Evolutionary conservation across 371 early-diverging fungal genomes (phyloP).

Genomic region (Syncephalastrum sp.): DNA sequence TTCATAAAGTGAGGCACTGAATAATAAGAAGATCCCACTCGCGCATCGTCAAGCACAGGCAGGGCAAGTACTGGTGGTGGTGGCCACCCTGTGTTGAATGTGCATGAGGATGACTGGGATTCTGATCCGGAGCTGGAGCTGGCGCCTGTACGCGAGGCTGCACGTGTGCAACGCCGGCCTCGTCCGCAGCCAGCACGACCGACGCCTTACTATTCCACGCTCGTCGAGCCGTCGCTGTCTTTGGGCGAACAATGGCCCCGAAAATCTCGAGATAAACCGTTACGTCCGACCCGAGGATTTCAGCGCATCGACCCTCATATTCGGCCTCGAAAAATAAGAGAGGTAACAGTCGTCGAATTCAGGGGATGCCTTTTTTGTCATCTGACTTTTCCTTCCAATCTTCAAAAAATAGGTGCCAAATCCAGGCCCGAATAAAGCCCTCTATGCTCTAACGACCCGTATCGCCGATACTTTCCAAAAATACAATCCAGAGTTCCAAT

Average conservation of each 20-base stretch:
- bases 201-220: slow-evolving; percentile 26
- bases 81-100: too few relatives aligned
- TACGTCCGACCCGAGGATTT: slow-evolving; percentile 4
- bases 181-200: slow-evolving; percentile 6
- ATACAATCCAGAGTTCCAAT: slow-evolving; percentile 74
- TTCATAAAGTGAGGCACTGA: too few relatives aligned
- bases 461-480: slow-evolving; percentile 68
- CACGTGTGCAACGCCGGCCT: slow-evolving; percentile 3
- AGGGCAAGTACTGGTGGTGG: slow-evolving; percentile 6
- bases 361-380: too few relatives aligned
- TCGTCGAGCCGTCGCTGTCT: slow-evolving; percentile 31
- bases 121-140: slow-evolving; percentile 34
- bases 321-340: slow-evolving; percentile 3
- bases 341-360: neutral
- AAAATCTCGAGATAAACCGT: neutral
- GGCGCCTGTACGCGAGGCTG: slow-evolving; percentile 18
- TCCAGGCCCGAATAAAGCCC: neutral
- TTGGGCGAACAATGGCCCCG: slow-evolving; percentile 38
- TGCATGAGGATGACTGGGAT: slow-evolving; percentile 25
- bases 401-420: neutral
- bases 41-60: slow-evolving; percentile 8
- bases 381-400: neutral
- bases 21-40: too few relatives aligned
- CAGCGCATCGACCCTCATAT: slow-evolving; percentile 6
- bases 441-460: slow-evolving; percentile 48